Base-by-base conservation (phyloP, 106 monocot species). In the Ottelia alismoides region DNA sequence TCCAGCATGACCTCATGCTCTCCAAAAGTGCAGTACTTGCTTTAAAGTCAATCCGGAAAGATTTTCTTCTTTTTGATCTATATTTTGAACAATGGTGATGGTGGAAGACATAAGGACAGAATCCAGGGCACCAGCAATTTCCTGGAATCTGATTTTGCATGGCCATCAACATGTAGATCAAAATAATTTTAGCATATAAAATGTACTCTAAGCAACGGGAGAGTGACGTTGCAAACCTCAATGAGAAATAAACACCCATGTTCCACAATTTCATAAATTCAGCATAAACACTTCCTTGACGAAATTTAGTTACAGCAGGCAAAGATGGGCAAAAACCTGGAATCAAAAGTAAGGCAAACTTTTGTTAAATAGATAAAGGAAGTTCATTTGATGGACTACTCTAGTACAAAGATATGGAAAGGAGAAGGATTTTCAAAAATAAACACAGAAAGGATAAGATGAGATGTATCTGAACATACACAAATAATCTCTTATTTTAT, bases 181-280 rank as follows among this genome's bases (percentile, higher is more conserved):
- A 19, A 49, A 49, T n/a, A 49, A 20, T 0, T n/a, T 0, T 4
- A 49, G 20, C 11, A 61, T 18, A 47, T 28, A 21, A 29, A 16
- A 25, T 43, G 21, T 81, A 96, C 94, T n/a, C n/a, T n/a, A n/a
- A n/a, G n/a, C n/a, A n/a, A n/a, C n/a, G n/a, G n/a, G n/a, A n/a
- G n/a, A n/a, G n/a, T n/a, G n/a, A n/a, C n/a, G n/a, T n/a, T n/a
- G n/a, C n/a, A n/a, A n/a, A n/a, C n/a, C 88, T 84, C 20, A 88
- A 55, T 52, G 88, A 81, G 70, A 88, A 96, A 66, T 88, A 96
- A 26, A 88, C 94, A 28, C 78, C 94, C 74, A 88, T 71, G 54
- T 96, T 88, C 94, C 94, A 96, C 59, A 82, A 73, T 12, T 74
- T 73, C 81, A 88, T 76, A 68, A 82, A 96, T 30, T 96, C 88